Evolutionary conservation across 2,329 filamentous ascomycete species (phyloP).

Genomic region (Botrytis deweyae): DNA sequence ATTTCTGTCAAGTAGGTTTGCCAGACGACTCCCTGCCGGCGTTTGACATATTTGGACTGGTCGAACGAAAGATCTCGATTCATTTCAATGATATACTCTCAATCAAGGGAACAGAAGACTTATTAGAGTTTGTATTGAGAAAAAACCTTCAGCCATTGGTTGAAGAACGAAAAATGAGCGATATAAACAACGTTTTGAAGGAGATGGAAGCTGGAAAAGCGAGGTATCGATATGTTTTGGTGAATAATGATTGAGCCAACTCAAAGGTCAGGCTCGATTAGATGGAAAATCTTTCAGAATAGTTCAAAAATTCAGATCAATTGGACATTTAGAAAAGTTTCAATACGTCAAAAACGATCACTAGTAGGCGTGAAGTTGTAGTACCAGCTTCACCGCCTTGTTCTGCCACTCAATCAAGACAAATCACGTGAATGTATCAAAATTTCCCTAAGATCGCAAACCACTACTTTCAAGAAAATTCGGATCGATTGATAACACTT

Average conservation of each 20-base stretch:
- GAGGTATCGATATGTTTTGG: slow-evolving; percentile 50
- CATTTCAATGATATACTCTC: slow-evolving; percentile 42
- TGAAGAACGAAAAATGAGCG: slow-evolving; percentile 54
- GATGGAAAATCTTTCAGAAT: not conserved
- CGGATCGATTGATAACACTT: not conserved
- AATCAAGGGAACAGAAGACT: slow-evolving; percentile 57
- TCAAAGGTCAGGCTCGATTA: not conserved
- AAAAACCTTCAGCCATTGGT: slow-evolving; percentile 59
- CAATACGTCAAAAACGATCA: not conserved
- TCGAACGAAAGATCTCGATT: slow-evolving; percentile 53
- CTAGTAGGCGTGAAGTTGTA: not conserved
- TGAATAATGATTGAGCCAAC: slow-evolving; percentile 42
- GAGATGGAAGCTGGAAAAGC: slow-evolving; percentile 59
- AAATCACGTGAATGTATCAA: not conserved
- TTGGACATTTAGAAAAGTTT: not conserved
- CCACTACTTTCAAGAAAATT: not conserved
- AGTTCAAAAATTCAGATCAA: not conserved
- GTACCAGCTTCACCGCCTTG: not conserved
- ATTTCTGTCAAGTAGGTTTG: slow-evolving; percentile 64
- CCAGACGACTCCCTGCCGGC: slow-evolving; percentile 59
- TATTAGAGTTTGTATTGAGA: slow-evolving; percentile 59
- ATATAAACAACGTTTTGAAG: slow-evolving; percentile 56
- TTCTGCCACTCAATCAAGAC: not conserved
- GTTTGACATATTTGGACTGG: slow-evolving; percentile 55
- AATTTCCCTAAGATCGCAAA: not conserved